Evolutionary conservation across 805 yeast genomes (phyloP).

Genomic region (Maudiozyma saulgeensis): DNA sequence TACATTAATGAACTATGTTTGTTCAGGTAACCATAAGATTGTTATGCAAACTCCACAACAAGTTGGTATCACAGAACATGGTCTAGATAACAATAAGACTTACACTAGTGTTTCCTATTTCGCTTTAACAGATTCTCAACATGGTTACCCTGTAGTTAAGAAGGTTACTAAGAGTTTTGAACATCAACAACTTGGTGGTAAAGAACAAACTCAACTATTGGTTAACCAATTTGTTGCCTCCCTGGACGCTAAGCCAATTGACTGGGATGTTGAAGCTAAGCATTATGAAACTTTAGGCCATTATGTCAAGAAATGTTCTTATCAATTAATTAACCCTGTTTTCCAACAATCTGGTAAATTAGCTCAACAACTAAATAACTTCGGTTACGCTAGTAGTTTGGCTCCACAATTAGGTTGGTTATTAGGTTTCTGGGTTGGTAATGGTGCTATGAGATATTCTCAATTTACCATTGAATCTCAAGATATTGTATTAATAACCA

Average conservation of each 20-base stretch:
- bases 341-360: conserved; percentile 24
- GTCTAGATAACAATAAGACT: conserved; percentile 3
- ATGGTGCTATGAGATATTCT: conserved; percentile 14
- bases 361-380: background rate
- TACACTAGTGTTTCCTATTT: conserved; percentile 22
- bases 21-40: conserved; percentile 34
- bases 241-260: conserved; percentile 15
- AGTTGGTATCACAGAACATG: conserved; percentile 4
- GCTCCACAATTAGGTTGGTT: conserved; percentile 25
- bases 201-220: conserved; percentile 8
- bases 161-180: conserved; percentile 2
- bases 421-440: conserved; percentile 34
- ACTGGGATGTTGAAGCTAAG: conserved; percentile 36
- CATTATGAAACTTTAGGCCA: conserved; percentile 22
- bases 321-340: conserved; percentile 32
- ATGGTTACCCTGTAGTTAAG: conserved; percentile 5
- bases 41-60: conserved; percentile 28
- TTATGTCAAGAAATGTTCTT: conserved; percentile 26
- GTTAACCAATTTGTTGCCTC: conserved; percentile 20
- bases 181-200: conserved; percentile 15
- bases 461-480: conserved; percentile 17
- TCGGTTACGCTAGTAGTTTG: conserved; percentile 12
- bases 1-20: conserved; percentile 9
- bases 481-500: conserved; percentile 14
- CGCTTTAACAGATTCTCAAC: conserved; percentile 7